Evolutionary conservation across 495 filamentous ascomycete genomes (phyloP).

Genomic region (Usnea hakonensis): DNA sequence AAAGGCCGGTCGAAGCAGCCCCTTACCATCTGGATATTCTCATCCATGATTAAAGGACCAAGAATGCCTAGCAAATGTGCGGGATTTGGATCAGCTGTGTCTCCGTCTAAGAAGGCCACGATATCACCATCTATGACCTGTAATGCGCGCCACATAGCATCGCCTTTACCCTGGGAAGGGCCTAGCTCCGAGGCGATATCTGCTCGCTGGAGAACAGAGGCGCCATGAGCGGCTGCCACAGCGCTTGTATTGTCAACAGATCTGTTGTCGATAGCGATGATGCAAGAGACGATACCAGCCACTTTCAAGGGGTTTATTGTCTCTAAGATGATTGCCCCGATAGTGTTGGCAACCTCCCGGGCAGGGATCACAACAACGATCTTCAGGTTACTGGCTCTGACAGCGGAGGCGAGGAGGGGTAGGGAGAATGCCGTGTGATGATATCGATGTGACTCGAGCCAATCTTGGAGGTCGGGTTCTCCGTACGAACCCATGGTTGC

Average conservation of each 20-base stretch:
- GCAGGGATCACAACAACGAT: constrained; percentile 1
- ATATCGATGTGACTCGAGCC: not conserved
- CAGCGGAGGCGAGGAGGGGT: not conserved
- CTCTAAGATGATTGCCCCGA: not conserved
- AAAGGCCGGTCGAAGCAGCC: constrained; percentile 6
- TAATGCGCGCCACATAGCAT: constrained; percentile 5
- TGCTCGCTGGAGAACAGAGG: constrained; percentile 6
- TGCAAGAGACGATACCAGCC: not conserved
- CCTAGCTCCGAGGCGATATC: constrained; percentile 2
- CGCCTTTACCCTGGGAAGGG: constrained; percentile 5
- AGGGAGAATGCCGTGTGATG: not conserved
- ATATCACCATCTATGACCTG: constrained; percentile 4
- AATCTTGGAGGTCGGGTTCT: not conserved
- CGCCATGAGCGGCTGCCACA: constrained; percentile 5
- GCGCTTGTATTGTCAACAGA: not conserved
- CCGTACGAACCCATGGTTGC: not conserved
- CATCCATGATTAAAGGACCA: constrained; percentile 3
- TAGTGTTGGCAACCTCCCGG: constrained; percentile 4
- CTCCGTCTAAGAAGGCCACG: constrained; percentile 1
- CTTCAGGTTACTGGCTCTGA: not conserved
- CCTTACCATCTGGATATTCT: constrained; percentile 5
- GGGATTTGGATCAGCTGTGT: constrained; percentile 3
- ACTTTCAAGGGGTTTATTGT: constrained; percentile 1
- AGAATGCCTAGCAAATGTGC: constrained; percentile 6
- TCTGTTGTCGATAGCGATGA: not conserved